A percentile compares a stretch with the other conserved stretches of the same genome.
Evolutionary conservation across 2,329 filamentous ascomycete species (phyloP).

Genomic region (Pseudogymnoascus sp.): DNA sequence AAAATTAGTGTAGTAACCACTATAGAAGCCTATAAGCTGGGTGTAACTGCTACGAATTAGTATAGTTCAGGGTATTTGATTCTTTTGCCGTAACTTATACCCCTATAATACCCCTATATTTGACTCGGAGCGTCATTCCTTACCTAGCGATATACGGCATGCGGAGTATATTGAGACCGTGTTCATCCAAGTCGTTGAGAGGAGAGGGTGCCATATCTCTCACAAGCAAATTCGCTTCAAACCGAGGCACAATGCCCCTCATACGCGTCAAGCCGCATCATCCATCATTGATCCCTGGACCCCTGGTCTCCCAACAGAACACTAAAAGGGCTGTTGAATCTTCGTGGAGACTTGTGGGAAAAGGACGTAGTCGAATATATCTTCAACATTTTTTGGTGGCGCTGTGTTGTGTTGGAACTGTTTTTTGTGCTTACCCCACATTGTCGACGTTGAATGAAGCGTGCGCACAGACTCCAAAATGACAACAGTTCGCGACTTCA

Average conservation of each 20-base stretch:
- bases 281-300: background rate
- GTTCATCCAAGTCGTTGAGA: background rate
- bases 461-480: background rate
- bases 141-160: background rate
- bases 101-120: background rate
- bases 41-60: too few species aligned
- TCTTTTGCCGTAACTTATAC: background rate
- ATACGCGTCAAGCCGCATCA: background rate
- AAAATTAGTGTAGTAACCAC: too few species aligned
- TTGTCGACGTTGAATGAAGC: background rate
- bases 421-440: background rate
- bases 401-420: background rate
- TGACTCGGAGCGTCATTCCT: background rate
- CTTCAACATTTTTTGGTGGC: background rate
- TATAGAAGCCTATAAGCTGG: too few species aligned
- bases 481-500: background rate
- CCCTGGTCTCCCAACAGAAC: constrained; percentile 2
- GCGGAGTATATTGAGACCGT: background rate
- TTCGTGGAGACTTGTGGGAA: background rate
- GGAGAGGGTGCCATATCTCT: background rate
- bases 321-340: background rate
- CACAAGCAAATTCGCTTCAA: constrained; percentile 1
- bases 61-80: too few species aligned
- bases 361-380: background rate
- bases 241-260: constrained; percentile 1